Evolutionary conservation across 2,329 filamentous ascomycete genomes (phyloP).

Genomic region (Pseudocercospora vitis): DNA sequence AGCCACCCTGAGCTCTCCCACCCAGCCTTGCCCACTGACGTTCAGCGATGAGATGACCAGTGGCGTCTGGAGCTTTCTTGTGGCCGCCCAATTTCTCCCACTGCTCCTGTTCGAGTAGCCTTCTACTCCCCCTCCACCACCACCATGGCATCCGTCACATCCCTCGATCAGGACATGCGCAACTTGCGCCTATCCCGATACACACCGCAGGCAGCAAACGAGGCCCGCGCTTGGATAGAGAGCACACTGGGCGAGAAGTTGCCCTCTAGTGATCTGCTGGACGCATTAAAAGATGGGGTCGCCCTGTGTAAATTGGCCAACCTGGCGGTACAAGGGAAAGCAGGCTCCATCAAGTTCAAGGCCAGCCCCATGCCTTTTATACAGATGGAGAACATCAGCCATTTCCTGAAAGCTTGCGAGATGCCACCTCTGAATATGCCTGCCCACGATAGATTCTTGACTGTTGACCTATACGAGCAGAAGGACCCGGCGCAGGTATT

Average conservation of each 20-base stretch:
- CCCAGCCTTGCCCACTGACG: not conserved
- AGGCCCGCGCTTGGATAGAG: slow-evolving; percentile 85
- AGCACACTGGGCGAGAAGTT: slow-evolving; percentile 72
- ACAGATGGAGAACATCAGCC: slow-evolving; percentile 99
- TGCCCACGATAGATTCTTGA: slow-evolving; percentile 93
- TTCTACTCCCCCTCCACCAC: not conserved
- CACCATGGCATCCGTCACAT: slow-evolving; percentile 86
- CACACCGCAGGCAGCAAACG: slow-evolving; percentile 84
- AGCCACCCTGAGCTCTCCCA: slow-evolving; percentile 4
- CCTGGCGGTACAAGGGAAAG: slow-evolving; percentile 69
- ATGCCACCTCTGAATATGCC: slow-evolving; percentile 80
- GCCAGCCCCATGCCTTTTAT: slow-evolving; percentile 94
- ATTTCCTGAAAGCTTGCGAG: slow-evolving; percentile 89
- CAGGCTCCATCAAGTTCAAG: slow-evolving; percentile 84
- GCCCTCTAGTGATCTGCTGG: slow-evolving; percentile 73
- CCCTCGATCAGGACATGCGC: slow-evolving; percentile 92
- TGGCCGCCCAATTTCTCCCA: too few relatives aligned
- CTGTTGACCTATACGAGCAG: slow-evolving; percentile 90
- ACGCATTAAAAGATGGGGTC: slow-evolving; percentile 84
- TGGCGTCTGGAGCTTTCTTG: too few relatives aligned
- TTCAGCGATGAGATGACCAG: too few relatives aligned
- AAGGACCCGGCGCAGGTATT: slow-evolving; percentile 96
- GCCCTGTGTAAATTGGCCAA: slow-evolving; percentile 93
- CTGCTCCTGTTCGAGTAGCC: too few relatives aligned
- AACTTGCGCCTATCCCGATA: slow-evolving; percentile 90